Conservation (phyloP, 179 eudicot species). For the Camellia oleifera region DNA sequence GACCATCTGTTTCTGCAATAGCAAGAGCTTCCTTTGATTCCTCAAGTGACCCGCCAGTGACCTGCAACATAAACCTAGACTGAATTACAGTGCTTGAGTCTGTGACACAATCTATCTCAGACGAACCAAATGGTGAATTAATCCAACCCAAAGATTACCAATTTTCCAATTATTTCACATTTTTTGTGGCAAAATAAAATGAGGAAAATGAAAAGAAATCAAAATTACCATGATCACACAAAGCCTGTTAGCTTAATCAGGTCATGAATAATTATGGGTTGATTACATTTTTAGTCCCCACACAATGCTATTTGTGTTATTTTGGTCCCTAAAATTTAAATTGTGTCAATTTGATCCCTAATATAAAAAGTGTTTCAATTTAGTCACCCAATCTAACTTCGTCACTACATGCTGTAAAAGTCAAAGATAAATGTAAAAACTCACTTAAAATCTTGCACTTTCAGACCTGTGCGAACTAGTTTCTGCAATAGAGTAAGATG, state of each 20-base stretch:
- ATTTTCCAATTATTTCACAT: not conserved
- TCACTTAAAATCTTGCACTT: too few relatives aligned
- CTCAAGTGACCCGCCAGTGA: slow-evolving; percentile 95
- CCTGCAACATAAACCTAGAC: slow-evolving; percentile 40
- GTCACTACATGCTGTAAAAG: too few relatives aligned
- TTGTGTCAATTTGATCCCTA: too few relatives aligned
- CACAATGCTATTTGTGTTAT: too few relatives aligned
- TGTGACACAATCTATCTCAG: not conserved
- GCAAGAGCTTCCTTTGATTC: slow-evolving; percentile 96
- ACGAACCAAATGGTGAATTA: not conserved
- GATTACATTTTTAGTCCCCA: too few relatives aligned
- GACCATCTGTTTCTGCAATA: slow-evolving; percentile 98
- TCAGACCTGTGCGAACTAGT: too few relatives aligned
- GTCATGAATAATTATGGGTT: not conserved
- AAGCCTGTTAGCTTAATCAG: not conserved
- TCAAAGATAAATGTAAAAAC: too few relatives aligned
- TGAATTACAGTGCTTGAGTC: slow-evolving; percentile 13
- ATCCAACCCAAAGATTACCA: not conserved
- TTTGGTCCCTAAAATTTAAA: too few relatives aligned
- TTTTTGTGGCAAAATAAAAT: not conserved
- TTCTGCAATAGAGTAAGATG: too few relatives aligned
- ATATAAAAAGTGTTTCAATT: too few relatives aligned
- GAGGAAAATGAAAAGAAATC: not conserved
- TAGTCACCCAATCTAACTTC: too few relatives aligned
- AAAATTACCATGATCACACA: not conserved